Evolutionary conservation across 176 grass and related monocot species (phyloP).

Genomic region (Oryza coarctata): DNA sequence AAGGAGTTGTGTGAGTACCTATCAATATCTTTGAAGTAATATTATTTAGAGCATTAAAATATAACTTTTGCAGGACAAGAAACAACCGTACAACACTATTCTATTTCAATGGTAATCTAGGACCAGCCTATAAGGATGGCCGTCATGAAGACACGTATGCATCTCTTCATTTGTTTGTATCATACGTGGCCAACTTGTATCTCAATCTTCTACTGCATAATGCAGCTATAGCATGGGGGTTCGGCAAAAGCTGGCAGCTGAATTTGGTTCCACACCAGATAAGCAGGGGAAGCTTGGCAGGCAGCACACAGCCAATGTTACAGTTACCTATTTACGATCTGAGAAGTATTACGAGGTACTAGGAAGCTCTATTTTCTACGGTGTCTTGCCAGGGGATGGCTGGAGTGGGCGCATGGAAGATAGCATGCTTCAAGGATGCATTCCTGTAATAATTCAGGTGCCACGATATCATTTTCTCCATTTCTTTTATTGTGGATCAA

Average conservation of each 20-base stretch:
- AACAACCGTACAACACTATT: constrained; percentile 81
- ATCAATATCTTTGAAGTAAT: constrained; percentile 6
- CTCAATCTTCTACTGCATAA: constrained; percentile 33
- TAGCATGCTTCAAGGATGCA: constrained; percentile 88
- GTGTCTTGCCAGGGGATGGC: constrained; percentile 91
- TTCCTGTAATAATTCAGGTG: constrained; percentile 99
- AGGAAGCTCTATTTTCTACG: constrained; percentile 85
- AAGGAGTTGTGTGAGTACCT: constrained; percentile 35
- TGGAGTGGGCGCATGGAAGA: constrained; percentile 98
- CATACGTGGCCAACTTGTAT: constrained; percentile 20
- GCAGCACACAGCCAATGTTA: constrained; percentile 61
- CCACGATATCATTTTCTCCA: constrained; percentile 2
- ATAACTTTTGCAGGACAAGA: constrained; percentile 51
- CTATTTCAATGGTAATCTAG: constrained; percentile 99
- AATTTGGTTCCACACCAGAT: constrained; percentile 84
- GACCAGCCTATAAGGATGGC: constrained; percentile 74
- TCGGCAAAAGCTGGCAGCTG: constrained; percentile 78
- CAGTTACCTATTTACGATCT: constrained; percentile 67
- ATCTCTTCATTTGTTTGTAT: constrained; percentile 29
- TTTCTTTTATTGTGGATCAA: constrained; percentile 18
- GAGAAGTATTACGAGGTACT: constrained; percentile 79
- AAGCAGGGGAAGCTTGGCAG: constrained; percentile 79
- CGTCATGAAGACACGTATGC: constrained; percentile 77
- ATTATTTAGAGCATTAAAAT: constrained; percentile 21
- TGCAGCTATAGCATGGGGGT: constrained; percentile 94